Conservation (phyloP, 495 filamentous ascomycete genomes). For the Tetracladium setigerum region DNA sequence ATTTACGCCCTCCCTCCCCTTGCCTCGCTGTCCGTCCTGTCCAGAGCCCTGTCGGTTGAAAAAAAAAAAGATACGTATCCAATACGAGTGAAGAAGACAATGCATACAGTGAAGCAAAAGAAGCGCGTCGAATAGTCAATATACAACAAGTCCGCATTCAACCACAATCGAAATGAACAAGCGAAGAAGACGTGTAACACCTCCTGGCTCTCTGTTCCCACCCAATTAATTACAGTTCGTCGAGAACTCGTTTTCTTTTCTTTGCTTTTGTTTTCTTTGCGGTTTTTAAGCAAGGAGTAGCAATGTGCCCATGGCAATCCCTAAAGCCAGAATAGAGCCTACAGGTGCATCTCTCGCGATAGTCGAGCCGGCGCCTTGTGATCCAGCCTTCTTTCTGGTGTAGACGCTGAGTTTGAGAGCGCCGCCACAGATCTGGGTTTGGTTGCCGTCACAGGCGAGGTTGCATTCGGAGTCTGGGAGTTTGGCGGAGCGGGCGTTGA, state of each 20-base stretch:
- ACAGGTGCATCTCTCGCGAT: conserved; percentile 2
- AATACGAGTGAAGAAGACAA: too few species aligned
- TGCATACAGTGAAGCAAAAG: too few species aligned
- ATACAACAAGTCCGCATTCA: too few species aligned
- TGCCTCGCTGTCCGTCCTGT: too few species aligned
- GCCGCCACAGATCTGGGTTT: conserved; percentile 36
- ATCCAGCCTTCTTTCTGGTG: conserved; percentile 7
- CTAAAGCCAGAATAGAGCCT: conserved; percentile 13
- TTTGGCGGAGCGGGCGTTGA: conserved; percentile 26
- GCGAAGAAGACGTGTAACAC: too few species aligned
- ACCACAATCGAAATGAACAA: too few species aligned
- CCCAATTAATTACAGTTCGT: not conserved
- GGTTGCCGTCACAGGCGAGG: conserved; percentile 35
- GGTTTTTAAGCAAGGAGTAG: conserved; percentile 11
- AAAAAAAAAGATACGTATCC: too few species aligned
- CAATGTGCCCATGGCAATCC: conserved; percentile 14
- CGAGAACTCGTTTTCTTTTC: not conserved
- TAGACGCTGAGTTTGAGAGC: conserved; percentile 30
- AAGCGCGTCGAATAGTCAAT: too few species aligned
- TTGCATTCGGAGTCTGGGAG: conserved; percentile 32
- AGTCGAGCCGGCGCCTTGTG: conserved; percentile 4
- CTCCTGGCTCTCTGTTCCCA: not conserved
- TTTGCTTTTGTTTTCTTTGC: not conserved
- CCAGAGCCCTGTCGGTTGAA: too few species aligned
- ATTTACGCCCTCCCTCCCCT: too few species aligned